phyloP scores from a whole-genome alignment of 768 basidiomycete species.

The Podaxis mareebaensis region DNA sequence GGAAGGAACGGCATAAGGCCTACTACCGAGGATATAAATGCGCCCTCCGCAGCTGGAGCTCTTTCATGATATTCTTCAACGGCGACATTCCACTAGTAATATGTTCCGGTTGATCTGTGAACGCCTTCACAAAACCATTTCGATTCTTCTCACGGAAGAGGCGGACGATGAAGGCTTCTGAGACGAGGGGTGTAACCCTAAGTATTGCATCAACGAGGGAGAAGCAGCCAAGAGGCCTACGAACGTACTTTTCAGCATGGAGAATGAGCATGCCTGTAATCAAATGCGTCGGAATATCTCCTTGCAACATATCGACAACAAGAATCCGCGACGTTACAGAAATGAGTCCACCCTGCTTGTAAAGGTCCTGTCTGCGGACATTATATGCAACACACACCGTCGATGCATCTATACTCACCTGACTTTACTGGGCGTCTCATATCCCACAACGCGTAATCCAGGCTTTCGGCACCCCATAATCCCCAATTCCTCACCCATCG shows the following conservation, averaged over 20 bases:
- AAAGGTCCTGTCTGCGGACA: conserved; percentile 69
- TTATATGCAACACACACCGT: not conserved
- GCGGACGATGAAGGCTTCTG: conserved; percentile 92
- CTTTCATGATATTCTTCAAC: conserved; percentile 88
- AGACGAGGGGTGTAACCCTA: conserved; percentile 81
- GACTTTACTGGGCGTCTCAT: conserved; percentile 78
- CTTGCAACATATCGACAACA: conserved; percentile 91
- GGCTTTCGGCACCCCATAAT: conserved; percentile 90
- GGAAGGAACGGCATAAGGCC: not conserved
- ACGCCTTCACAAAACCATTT: conserved; percentile 92
- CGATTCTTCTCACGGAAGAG: conserved; percentile 89
- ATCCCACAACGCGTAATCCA: conserved; percentile 77
- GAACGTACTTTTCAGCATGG: conserved; percentile 82
- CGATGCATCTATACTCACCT: conserved; percentile 49
- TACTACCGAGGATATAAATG: conserved; percentile 87
- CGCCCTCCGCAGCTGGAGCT: conserved; percentile 85
- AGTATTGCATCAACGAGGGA: not conserved
- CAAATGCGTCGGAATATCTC: conserved; percentile 79
- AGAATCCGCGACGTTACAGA: conserved; percentile 93
- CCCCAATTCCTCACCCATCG: conserved; percentile 89
- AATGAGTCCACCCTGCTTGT: conserved; percentile 85
- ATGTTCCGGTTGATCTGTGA: conserved; percentile 94
- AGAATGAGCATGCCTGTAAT: conserved; percentile 90
- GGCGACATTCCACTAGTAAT: conserved; percentile 93
- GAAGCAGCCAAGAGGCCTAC: not conserved